phyloP scores from a whole-genome alignment of 1,139 yeast genomes.

The Nadsonia starkeyi-henricii region DNA sequence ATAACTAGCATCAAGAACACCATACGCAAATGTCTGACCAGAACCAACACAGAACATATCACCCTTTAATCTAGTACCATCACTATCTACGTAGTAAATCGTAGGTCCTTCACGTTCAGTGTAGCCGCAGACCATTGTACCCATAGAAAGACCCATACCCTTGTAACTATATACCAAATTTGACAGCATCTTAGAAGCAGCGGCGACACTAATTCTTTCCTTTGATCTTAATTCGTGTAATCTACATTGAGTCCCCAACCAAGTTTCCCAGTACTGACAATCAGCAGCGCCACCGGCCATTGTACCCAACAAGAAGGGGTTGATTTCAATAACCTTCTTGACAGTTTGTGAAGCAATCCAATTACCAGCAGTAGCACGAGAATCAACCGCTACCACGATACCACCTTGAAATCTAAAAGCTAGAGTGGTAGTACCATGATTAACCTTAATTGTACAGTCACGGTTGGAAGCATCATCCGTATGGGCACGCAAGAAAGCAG shows the following conservation, averaged over 20 bases:
- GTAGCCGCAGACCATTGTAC: slow-evolving; percentile 97
- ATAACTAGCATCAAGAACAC: slow-evolving; percentile 87
- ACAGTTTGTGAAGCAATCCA: slow-evolving; percentile 99
- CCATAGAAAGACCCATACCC: slow-evolving; percentile 98
- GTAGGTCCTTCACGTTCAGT: slow-evolving; percentile 94
- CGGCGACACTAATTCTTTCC: slow-evolving; percentile 89
- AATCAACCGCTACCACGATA: slow-evolving; percentile 90
- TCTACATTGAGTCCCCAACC: slow-evolving; percentile 96
- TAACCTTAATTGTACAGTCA: slow-evolving; percentile 88
- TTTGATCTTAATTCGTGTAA: slow-evolving; percentile 88
- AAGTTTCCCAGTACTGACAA: slow-evolving; percentile 98
- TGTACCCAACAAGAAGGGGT: slow-evolving; percentile 88
- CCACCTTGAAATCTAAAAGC: slow-evolving; percentile 96
- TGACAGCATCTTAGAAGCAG: slow-evolving; percentile 87
- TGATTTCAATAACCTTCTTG: slow-evolving; percentile 91
- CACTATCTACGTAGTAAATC: slow-evolving; percentile 90
- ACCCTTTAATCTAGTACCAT: slow-evolving; percentile 91
- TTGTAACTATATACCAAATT: slow-evolving; percentile 87
- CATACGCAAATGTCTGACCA: slow-evolving; percentile 99
- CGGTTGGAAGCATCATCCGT: slow-evolving; percentile 89
- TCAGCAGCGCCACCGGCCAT: slow-evolving; percentile 99
- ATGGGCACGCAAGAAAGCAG: slow-evolving; percentile 94
- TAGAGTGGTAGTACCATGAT: slow-evolving; percentile 96
- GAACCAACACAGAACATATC: slow-evolving; percentile 96
- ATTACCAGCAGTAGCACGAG: slow-evolving; percentile 96